Evolutionary conservation across 345 rosid genomes (phyloP).

Genomic region (Brassica carinata): DNA sequence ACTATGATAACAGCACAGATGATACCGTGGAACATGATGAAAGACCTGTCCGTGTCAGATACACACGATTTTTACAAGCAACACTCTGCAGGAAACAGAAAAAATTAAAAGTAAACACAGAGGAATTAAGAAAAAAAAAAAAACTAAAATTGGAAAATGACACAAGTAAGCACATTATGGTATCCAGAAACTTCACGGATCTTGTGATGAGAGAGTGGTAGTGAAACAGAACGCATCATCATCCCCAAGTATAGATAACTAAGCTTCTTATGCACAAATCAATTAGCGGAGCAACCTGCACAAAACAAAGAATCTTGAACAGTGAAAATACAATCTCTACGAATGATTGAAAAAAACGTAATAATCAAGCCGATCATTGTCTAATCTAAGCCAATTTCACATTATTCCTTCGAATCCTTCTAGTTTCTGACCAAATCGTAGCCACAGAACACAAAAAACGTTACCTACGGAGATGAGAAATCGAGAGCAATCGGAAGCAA

Average conservation of each 20-base stretch:
- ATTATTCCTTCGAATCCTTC: not conserved
- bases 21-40: slow-evolving; percentile 69
- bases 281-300: slow-evolving; percentile 11
- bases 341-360: not conserved
- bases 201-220: slow-evolving; percentile 51
- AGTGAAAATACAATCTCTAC: not conserved
- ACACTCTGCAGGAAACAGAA: slow-evolving; percentile 41
- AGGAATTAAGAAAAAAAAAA: no score
- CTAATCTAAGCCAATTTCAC: not conserved
- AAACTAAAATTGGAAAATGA: not conserved
- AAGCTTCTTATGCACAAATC: slow-evolving; percentile 18
- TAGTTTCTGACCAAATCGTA: not conserved
- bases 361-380: not conserved
- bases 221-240: slow-evolving; percentile 54
- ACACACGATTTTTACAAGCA: slow-evolving; percentile 46
- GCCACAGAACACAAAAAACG: not conserved
- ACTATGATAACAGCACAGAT: slow-evolving; percentile 31
- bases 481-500: slow-evolving; percentile 18
- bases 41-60: slow-evolving; percentile 46
- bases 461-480: slow-evolving; percentile 20
- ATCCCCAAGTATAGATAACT: slow-evolving; percentile 31
- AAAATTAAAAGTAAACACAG: not conserved
- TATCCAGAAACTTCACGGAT: slow-evolving; percentile 42
- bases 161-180: slow-evolving; percentile 35
- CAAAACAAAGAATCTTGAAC: slow-evolving; percentile 1